A percentile compares a stretch with the other conserved stretches of the same genome.
phyloP scores from a whole-genome alignment of 306 rosid species.

The Aeschynomene evenia region DNA sequence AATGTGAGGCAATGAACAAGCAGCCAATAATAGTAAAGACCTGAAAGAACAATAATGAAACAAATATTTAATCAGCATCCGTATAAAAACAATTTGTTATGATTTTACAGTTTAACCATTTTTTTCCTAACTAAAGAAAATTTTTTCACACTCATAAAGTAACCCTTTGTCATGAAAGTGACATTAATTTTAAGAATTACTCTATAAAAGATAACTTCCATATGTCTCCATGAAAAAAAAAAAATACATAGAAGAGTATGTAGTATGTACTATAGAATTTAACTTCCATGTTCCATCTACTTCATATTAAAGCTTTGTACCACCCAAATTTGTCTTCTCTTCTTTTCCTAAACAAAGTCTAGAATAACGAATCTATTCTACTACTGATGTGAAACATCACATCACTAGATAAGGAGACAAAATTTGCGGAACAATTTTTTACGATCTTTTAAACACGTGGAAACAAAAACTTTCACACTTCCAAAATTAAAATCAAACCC shows the following conservation, averaged over 20 bases:
- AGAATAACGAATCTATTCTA: not conserved
- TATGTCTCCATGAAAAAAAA: not conserved
- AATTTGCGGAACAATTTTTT: not conserved
- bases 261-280: not conserved
- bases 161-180: not conserved
- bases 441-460: not conserved
- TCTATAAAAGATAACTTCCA: not conserved
- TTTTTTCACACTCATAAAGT: not conserved
- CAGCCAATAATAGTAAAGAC: constrained; percentile 32
- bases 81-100: not conserved
- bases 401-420: not conserved
- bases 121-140: no score
- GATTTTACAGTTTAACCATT: no score
- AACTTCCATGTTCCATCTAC: not conserved
- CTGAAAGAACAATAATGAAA: constrained; percentile 33
- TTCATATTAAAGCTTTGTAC: no score
- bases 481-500: no score
- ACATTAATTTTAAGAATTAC: not conserved
- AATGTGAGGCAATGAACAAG: constrained; percentile 29
- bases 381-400: not conserved
- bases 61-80: constrained; percentile 2
- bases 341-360: not conserved
- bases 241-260: not conserved
- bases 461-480: not conserved
- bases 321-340: no score